Percentiles rank a stretch among this genome's conserved stretches.
phyloP scores from a whole-genome alignment of 2,329 filamentous ascomycete genomes.

The Leptographium galeiforme region DNA sequence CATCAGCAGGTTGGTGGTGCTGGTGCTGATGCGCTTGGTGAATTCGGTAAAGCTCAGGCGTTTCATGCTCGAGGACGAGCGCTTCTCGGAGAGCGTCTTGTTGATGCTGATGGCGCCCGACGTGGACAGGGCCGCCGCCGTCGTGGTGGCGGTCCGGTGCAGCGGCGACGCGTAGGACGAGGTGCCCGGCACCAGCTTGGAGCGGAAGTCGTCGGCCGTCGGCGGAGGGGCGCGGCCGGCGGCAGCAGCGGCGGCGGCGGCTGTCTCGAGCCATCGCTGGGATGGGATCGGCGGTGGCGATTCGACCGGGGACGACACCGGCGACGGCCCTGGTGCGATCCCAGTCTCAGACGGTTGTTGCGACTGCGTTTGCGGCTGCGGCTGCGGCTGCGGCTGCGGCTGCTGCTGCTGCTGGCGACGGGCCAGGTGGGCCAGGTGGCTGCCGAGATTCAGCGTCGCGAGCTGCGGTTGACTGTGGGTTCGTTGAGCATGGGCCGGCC shows the following conservation, averaged over 20 bases:
- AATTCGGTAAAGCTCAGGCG: conserved; percentile 49
- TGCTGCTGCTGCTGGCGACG: not conserved
- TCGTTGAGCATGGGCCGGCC: conserved; percentile 29
- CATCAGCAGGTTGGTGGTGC: conserved; percentile 44
- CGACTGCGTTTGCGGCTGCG: no score
- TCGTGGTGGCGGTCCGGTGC: conserved; percentile 1
- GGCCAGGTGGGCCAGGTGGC: conserved; percentile 9
- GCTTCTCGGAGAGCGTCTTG: conserved; percentile 22
- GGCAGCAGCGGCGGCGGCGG: not conserved
- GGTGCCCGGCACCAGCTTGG: conserved; percentile 8
- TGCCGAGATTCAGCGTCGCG: conserved; percentile 23
- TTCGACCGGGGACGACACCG: conserved; percentile 3
- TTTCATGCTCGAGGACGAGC: conserved; percentile 41
- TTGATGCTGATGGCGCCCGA: not conserved
- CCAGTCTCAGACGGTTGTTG: no score
- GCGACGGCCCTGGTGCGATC: no score
- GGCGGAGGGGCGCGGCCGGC: not conserved
- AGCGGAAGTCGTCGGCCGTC: not conserved
- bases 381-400: no score
- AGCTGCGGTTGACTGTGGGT: conserved; percentile 36
- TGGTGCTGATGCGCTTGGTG: conserved; percentile 45
- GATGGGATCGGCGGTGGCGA: no score
- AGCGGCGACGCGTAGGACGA: not conserved
- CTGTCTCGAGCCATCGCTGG: conserved; percentile 3
- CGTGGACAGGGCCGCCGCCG: conserved; percentile 1